Base-by-base conservation (phyloP, 1,284 basidiomycete genomes). In the Bondarzewia mesenterica region DNA sequence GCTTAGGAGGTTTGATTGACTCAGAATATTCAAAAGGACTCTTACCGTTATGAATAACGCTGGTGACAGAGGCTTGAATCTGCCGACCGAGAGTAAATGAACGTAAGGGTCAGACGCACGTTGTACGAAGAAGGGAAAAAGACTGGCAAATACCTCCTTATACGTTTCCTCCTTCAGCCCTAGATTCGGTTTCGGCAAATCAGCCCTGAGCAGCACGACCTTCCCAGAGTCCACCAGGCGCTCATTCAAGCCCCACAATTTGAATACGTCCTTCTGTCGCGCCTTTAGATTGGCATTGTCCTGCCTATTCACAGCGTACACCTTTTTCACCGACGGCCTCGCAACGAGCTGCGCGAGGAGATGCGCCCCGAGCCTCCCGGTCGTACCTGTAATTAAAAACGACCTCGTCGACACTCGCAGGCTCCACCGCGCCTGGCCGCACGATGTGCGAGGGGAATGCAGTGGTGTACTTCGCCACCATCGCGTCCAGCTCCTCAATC, bases 1-100 rank as follows among this genome's bases (percentile, higher is more conserved):
- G n/a, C 2, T 26, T 2, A 26, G 23, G 25, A 29, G 18, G 3
- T 43, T 14, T 14, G 20, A 26, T 3, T n/a, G 23, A 5, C n/a
- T n/a, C 22, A 18, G 7, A 1, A 32, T 36, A 4, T 16, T n/a
- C n/a, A n/a, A n/a, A n/a, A n/a, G n/a, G n/a, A n/a, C n/a, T 5
- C 50, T 15, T 46, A 68, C 66, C 66, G 36, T 59, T 62, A 49
- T 67, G 67, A 50, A 69, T 59, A 41, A 69, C 60, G 42, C 54
- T 50, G 14, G 57, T 61, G 4, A 63, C 48, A 8, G 59, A 56
- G 16, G 48, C 40, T 22, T 57, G 48, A 16, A 59, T 52, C 57
- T 57, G 41, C 22, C 7, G 1, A 18, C 7, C 4, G 5, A 14
- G n/a, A 5, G n/a, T 7, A 32, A 10, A 7, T 5, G 29, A n/a